Evolutionary conservation across 75 land plant genomes (phyloP).

Genomic region (Pseudotsuga menziesii): DNA sequence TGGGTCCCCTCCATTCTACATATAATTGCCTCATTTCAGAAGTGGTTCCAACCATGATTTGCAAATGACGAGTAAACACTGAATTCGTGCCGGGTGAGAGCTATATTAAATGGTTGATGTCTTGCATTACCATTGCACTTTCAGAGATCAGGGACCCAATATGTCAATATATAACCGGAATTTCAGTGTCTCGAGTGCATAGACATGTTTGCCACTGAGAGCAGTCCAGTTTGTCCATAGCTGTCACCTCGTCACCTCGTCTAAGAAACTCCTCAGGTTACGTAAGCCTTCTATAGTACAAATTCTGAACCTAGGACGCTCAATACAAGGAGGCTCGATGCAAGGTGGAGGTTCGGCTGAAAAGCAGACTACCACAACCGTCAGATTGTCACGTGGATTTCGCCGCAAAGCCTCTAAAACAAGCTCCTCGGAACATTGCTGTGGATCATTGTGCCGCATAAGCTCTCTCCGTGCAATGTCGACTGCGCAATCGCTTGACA

Average conservation of each 20-base stretch:
- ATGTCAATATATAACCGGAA: too few species aligned
- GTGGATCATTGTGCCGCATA: constrained; percentile 64
- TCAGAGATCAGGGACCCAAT: too few species aligned
- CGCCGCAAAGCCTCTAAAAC: constrained; percentile 52
- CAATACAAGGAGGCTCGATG: constrained; percentile 37
- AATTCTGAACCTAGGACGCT: constrained; percentile 29
- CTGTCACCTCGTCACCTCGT: constrained; percentile 1
- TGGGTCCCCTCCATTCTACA: too few species aligned
- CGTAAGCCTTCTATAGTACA: constrained; percentile 41
- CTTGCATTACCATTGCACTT: too few species aligned
- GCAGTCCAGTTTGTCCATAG: too few species aligned
- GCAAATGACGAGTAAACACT: too few species aligned
- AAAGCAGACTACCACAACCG: constrained; percentile 48
- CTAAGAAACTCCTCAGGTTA: constrained; percentile 25
- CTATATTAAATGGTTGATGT: too few species aligned
- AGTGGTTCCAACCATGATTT: too few species aligned
- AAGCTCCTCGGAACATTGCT: constrained; percentile 70
- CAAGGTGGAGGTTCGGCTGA: constrained; percentile 48
- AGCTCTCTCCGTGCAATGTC: constrained; percentile 56
- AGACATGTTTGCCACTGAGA: too few species aligned
- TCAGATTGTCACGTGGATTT: constrained; percentile 40
- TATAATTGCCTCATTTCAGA: too few species aligned
- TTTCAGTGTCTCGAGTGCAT: too few species aligned
- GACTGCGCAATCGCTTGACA: constrained; percentile 73
- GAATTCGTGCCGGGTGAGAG: too few species aligned